A percentile compares a stretch with the other conserved stretches of the same genome.
phyloP scores from a whole-genome alignment of 352 stramenopile species.

The Blastocystis hominis region DNA sequence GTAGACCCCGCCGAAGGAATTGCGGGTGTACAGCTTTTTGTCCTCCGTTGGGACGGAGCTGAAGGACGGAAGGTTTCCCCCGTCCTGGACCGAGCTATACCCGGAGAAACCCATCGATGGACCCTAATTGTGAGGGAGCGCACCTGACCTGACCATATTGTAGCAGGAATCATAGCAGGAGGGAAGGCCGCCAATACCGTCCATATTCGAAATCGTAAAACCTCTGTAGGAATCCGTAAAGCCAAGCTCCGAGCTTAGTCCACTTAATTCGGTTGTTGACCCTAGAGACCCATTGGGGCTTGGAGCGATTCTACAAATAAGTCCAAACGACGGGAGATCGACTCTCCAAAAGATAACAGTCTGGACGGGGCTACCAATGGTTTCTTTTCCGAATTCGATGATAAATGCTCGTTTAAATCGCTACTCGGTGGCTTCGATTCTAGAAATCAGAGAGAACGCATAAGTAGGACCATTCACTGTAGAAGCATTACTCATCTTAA shows the following conservation, averaged over 20 bases:
- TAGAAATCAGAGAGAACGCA: background rate
- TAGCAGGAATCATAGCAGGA: background rate
- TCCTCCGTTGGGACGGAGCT: background rate
- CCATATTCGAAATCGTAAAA: background rate
- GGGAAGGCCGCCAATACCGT: background rate
- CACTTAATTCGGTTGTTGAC: background rate
- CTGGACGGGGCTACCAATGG: background rate
- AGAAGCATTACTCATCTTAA: conserved; percentile 48
- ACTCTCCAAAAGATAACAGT: conserved; percentile 38
- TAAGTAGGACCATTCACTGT: background rate
- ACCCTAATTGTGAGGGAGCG: background rate
- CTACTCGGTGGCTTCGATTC: conserved; percentile 11
- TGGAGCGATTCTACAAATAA: background rate
- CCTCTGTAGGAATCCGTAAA: background rate
- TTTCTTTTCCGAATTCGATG: background rate
- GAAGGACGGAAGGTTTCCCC: background rate
- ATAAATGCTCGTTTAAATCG: background rate
- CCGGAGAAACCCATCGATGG: background rate
- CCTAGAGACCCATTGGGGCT: background rate
- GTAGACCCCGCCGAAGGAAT: conserved; percentile 31
- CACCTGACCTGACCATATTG: background rate
- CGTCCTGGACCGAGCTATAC: background rate
- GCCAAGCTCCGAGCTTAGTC: background rate
- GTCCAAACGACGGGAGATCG: background rate
- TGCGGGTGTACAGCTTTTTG: conserved; percentile 16